phyloP scores from a whole-genome alignment of 805 yeast species.

The Saccharomycopsis sp. region DNA sequence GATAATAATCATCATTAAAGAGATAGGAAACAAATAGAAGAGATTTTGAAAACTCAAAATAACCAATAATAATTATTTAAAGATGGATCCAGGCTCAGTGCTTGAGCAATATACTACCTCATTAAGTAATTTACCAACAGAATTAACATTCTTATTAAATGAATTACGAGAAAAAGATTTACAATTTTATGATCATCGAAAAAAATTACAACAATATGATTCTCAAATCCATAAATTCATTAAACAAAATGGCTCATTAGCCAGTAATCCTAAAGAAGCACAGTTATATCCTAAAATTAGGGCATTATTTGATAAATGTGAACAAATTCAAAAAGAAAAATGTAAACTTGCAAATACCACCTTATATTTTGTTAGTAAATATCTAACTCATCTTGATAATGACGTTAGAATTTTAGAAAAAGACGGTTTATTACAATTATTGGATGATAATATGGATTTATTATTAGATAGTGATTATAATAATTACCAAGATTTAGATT shows the following conservation, averaged over 20 bases:
- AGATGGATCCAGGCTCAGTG: conserved; percentile 80
- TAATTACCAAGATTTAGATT: too few species aligned
- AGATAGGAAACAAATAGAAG: too few species aligned
- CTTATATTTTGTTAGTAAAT: conserved; percentile 64
- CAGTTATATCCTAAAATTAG: conserved; percentile 53
- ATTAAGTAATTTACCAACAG: conserved; percentile 79
- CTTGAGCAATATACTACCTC: conserved; percentile 63
- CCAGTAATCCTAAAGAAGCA: conserved; percentile 74
- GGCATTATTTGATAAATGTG: conserved; percentile 52
- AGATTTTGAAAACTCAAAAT: too few species aligned
- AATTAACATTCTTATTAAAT: conserved; percentile 66
- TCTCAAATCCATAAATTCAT: conserved; percentile 75
- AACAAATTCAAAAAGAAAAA: conserved; percentile 65
- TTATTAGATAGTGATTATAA: conserved; percentile 23
- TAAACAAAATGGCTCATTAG: conserved; percentile 69
- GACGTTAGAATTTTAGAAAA: conserved; percentile 67
- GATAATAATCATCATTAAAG: too few species aligned
- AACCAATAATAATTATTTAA: too few species aligned
- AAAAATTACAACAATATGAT: conserved; percentile 61
- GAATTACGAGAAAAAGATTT: conserved; percentile 68
- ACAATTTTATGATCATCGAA: conserved; percentile 53
- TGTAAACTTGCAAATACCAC: conserved; percentile 75
- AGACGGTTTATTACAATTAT: conserved; percentile 64
- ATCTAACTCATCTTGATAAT: conserved; percentile 58
- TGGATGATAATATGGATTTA: conserved; percentile 24